Evolutionary conservation across 1,284 basidiomycete species (phyloP).

Genomic region (Porogramme epimiltina): DNA sequence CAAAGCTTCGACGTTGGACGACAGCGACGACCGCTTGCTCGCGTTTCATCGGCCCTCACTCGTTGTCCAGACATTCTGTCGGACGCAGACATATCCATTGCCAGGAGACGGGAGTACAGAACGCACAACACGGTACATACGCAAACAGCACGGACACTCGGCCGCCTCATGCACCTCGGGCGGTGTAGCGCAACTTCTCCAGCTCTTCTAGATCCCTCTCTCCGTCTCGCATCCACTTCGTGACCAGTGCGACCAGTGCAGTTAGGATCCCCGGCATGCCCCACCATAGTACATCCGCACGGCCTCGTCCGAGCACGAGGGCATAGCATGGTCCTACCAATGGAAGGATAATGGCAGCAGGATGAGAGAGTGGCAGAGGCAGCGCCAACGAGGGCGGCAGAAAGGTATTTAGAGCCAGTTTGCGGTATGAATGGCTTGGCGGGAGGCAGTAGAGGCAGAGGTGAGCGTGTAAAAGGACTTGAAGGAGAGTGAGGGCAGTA

Average conservation of each 20-base stretch:
- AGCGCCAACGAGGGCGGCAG: conserved; percentile 10
- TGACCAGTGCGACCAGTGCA: conserved; percentile 20
- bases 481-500: conserved; percentile 21
- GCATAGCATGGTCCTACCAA: conserved; percentile 24
- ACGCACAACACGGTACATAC: too few species aligned
- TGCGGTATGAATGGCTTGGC: neutral
- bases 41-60: too few species aligned
- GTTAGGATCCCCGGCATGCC: conserved; percentile 16
- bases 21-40: too few species aligned
- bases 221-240: conserved; percentile 25
- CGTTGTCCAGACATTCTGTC: too few species aligned
- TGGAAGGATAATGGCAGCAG: conserved; percentile 16
- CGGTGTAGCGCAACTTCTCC: conserved; percentile 30
- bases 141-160: neutral
- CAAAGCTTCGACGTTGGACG: too few species aligned
- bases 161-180: conserved; percentile 25
- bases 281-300: conserved; percentile 31
- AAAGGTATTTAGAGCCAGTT: neutral
- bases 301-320: conserved; percentile 17
- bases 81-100: too few species aligned
- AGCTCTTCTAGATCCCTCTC: conserved; percentile 25
- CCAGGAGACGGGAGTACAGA: too few species aligned
- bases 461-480: conserved; percentile 25
- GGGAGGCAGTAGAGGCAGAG: conserved; percentile 22
- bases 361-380: conserved; percentile 22